A percentile compares a stretch with the other conserved stretches of the same genome.
Conservation (phyloP, 1,284 basidiomycete species). For the Cutaneotrichosporon sp. region DNA sequence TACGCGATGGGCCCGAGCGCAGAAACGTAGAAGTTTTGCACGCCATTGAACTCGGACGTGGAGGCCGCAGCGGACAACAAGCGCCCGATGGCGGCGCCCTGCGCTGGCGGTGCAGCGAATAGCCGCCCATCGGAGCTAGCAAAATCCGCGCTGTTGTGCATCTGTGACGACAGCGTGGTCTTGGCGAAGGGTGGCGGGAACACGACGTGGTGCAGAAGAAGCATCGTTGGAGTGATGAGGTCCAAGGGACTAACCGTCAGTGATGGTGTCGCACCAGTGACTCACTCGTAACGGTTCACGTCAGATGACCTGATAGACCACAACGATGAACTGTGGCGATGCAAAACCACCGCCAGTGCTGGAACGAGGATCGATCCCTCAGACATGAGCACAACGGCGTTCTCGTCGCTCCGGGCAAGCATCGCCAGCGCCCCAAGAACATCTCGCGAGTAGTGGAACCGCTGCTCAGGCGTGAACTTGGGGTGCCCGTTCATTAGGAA, state of each 20-base stretch:
- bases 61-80: slow-evolving; percentile 26
- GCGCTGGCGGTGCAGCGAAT: slow-evolving; percentile 16
- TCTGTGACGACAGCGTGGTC: not conserved
- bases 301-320: slow-evolving; percentile 34
- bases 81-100: slow-evolving; percentile 38
- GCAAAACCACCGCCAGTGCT: slow-evolving; percentile 35
- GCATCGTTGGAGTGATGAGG: slow-evolving; percentile 32
- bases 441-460: slow-evolving; percentile 14
- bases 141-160: not conserved
- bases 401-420: slow-evolving; percentile 34
- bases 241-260: slow-evolving; percentile 32
- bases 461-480: slow-evolving; percentile 8
- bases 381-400: slow-evolving; percentile 41
- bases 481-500: slow-evolving; percentile 18
- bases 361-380: slow-evolving; percentile 37
- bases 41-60: slow-evolving; percentile 60
- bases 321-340: slow-evolving; percentile 32
- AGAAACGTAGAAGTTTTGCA: slow-evolving; percentile 74
- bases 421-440: slow-evolving; percentile 30
- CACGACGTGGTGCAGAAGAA: slow-evolving; percentile 46
- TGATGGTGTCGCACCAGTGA: not conserved
- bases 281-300: slow-evolving; percentile 9
- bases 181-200: slow-evolving; percentile 34
- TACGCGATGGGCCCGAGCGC: slow-evolving; percentile 73
- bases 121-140: slow-evolving; percentile 11